Percentiles rank a stretch among this genome's conserved stretches.
phyloP scores from a whole-genome alignment of 1,284 basidiomycete species.

The Microbotryum silenes-acaulis region DNA sequence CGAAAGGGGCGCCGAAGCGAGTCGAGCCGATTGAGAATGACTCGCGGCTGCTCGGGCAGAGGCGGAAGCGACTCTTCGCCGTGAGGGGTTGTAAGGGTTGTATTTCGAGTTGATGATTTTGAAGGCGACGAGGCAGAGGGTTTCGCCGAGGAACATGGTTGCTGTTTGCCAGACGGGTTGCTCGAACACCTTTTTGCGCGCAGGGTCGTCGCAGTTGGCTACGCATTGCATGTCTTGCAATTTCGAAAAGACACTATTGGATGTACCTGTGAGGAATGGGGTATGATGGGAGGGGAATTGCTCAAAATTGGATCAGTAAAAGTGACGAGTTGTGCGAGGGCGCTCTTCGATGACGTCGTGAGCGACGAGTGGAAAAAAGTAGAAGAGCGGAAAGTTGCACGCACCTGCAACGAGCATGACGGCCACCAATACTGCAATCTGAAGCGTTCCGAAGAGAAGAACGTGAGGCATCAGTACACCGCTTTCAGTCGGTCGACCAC shows the following conservation, averaged over 20 bases:
- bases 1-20: slow-evolving; percentile 15
- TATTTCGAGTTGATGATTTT: slow-evolving; percentile 24
- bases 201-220: slow-evolving; percentile 38
- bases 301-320: background rate
- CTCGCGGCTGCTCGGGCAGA: slow-evolving; percentile 8
- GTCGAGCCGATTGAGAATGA: slow-evolving; percentile 3
- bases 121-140: slow-evolving; percentile 36
- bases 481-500: no score
- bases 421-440: slow-evolving; percentile 16
- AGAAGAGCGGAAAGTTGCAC: slow-evolving; percentile 3
- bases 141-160: slow-evolving; percentile 43
- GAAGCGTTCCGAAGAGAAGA: background rate
- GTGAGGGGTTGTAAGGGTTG: slow-evolving; percentile 7
- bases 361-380: no score
- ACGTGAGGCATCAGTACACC: no score
- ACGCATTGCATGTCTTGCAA: slow-evolving; percentile 44
- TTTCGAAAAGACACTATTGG: slow-evolving; percentile 37
- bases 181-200: slow-evolving; percentile 17
- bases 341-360: background rate
- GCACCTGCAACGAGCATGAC: slow-evolving; percentile 28
- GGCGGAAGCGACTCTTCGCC: background rate
- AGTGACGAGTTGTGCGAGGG: background rate
- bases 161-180: slow-evolving; percentile 36
- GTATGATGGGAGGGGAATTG: no score
- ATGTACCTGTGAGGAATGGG: background rate